A percentile compares a stretch with the other conserved stretches of the same genome.
These are phyloP conservation scores for Umbilicus rupestris DNA, from an alignment of 164 flowering plant species.

Conservation along the genomic window DNA sequence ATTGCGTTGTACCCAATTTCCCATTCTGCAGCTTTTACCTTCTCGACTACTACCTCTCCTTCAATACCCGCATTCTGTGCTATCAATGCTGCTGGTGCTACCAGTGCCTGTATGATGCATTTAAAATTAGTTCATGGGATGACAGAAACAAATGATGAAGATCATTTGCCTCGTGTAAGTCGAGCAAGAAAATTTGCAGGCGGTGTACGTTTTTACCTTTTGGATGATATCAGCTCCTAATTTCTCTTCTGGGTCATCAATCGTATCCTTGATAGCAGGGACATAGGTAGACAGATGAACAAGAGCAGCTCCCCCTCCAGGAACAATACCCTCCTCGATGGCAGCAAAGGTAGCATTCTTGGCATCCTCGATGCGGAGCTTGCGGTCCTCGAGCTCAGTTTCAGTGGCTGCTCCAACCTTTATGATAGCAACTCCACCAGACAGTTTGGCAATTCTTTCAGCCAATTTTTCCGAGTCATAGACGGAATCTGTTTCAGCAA, in stretches of 20 bases:
- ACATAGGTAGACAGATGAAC: conserved; percentile 71
- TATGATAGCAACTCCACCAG: conserved; percentile 97
- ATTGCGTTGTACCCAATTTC: conserved; percentile 94
- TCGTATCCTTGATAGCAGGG: conserved; percentile 68
- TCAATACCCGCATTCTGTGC: conserved; percentile 98
- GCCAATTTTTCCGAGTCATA: conserved; percentile 91
- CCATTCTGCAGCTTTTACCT: conserved; percentile 77
- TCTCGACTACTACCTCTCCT: conserved; percentile 99
- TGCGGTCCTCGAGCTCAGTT: conserved; percentile 95
- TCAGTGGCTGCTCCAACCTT: conserved; percentile 99
- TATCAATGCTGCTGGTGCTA: conserved; percentile 81
- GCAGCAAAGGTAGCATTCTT: conserved; percentile 99
- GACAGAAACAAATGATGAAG: background rate
- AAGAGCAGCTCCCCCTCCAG: conserved; percentile 95
- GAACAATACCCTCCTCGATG: conserved; percentile 96
- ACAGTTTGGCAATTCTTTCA: conserved; percentile 94
- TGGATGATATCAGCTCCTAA: conserved; percentile 92
- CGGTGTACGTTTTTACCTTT: conserved; percentile 44
- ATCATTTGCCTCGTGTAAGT: background rate
- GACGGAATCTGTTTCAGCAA: conserved; percentile 84
- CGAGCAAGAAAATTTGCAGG: background rate
- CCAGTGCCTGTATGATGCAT: conserved; percentile 53
- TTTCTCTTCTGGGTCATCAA: conserved; percentile 79
- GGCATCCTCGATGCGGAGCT: conserved; percentile 96
- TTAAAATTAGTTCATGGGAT: background rate